These are phyloP conservation scores for Magnaporthiopsis poae DNA, from an alignment of 2,329 filamentous ascomycete genomes.

Conservation along the genomic window DNA sequence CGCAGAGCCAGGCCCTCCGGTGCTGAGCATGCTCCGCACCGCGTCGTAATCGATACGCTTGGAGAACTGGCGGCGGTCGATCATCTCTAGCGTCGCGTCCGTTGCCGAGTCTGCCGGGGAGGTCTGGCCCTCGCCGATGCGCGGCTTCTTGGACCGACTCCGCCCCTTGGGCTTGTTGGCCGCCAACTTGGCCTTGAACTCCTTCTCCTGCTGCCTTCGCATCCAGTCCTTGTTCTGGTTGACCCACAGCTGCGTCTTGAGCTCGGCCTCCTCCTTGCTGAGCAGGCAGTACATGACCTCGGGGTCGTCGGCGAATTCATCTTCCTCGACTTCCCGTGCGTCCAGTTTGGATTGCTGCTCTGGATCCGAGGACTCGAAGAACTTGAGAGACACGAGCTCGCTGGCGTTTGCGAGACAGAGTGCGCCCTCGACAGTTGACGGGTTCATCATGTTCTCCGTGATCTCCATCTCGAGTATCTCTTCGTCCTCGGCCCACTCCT, in stretches of 20 bases:
- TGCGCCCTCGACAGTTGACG: slow-evolving; percentile 45
- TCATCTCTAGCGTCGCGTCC: slow-evolving; percentile 59
- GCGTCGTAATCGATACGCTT: slow-evolving; percentile 68
- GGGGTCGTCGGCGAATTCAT: slow-evolving; percentile 80
- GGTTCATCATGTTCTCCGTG: slow-evolving; percentile 55
- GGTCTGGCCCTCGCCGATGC: slow-evolving; percentile 57
- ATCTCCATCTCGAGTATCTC: slow-evolving; percentile 61
- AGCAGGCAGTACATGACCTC: slow-evolving; percentile 78
- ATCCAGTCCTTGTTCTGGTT: slow-evolving; percentile 92
- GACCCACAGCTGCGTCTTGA: slow-evolving; percentile 90
- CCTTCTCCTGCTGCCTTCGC: slow-evolving; percentile 73
- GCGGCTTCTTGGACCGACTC: slow-evolving; percentile 39
- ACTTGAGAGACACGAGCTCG: slow-evolving; percentile 32
- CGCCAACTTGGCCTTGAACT: slow-evolving; percentile 59
- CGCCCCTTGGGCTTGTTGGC: slow-evolving; percentile 24
- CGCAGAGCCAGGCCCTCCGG: slow-evolving; percentile 36
- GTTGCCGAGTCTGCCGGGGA: slow-evolving; percentile 57
- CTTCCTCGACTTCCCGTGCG: slow-evolving; percentile 58
- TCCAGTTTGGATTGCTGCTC: slow-evolving; percentile 28
- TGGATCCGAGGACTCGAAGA: slow-evolving; percentile 31
- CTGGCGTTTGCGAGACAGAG: slow-evolving; percentile 49
- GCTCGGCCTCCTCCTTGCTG: slow-evolving; percentile 59
- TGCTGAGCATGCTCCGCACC: slow-evolving; percentile 45
- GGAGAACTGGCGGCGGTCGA: slow-evolving; percentile 59
- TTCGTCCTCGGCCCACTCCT: slow-evolving; percentile 55